Percentiles rank a stretch among this genome's conserved stretches.
phyloP scores from a whole-genome alignment of 2,329 filamentous ascomycete genomes.

The Epichloe bromicola region DNA sequence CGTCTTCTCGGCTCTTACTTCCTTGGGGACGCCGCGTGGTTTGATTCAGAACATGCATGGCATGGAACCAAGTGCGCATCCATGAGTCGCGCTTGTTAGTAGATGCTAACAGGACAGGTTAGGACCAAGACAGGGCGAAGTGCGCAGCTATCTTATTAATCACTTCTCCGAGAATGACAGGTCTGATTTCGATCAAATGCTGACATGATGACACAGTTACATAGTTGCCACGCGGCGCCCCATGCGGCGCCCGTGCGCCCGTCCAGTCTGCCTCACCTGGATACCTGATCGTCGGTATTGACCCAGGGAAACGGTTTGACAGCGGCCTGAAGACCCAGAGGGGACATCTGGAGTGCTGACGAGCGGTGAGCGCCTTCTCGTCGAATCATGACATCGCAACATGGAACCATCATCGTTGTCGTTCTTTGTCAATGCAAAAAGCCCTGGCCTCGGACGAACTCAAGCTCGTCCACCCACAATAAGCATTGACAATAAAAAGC shows the following conservation, averaged over 20 bases:
- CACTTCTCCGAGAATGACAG: background rate
- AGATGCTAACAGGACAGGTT: too few species aligned
- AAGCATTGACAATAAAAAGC: too few species aligned
- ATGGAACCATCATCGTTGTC: too few species aligned
- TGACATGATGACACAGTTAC: background rate
- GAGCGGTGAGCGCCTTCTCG: background rate
- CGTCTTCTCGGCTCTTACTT: background rate
- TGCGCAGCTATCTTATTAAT: too few species aligned
- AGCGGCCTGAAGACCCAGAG: background rate
- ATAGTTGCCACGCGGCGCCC: background rate
- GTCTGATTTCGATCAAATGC: background rate
- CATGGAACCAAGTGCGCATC: background rate
- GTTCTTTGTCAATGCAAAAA: too few species aligned
- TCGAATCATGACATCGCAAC: background rate
- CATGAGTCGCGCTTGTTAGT: background rate
- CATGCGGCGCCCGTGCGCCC: background rate
- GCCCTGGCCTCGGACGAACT: too few species aligned
- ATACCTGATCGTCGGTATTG: background rate
- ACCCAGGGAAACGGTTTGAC: background rate
- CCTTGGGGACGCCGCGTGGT: background rate
- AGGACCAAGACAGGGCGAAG: too few species aligned
- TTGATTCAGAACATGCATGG: background rate
- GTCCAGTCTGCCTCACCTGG: too few species aligned
- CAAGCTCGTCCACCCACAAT: too few species aligned
- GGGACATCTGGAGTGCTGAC: background rate